Conservation (phyloP, 2,329 filamentous ascomycete species). For the Diaporthe sp. region DNA sequence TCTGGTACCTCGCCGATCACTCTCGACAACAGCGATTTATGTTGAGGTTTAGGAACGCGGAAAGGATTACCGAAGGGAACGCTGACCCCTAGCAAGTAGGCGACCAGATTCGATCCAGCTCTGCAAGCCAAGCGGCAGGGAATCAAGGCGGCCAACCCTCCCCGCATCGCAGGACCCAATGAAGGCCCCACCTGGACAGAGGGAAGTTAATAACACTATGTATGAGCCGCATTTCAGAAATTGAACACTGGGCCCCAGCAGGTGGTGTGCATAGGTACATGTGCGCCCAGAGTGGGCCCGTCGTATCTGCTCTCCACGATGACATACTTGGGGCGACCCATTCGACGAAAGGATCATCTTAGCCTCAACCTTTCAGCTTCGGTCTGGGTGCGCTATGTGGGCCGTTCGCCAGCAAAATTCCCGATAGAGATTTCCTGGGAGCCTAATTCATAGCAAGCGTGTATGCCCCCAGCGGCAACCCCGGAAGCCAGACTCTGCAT, state of each 20-base stretch:
- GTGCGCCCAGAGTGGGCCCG: neutral
- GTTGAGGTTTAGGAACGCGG: neutral
- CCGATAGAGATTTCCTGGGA: neutral
- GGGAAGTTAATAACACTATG: neutral
- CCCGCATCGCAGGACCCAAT: slow-evolving; percentile 12
- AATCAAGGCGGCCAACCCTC: slow-evolving; percentile 1
- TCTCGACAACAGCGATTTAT: neutral
- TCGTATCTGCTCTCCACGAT: neutral
- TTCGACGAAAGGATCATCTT: neutral
- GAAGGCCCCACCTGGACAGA: neutral
- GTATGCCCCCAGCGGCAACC: neutral
- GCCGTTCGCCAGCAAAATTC: neutral
- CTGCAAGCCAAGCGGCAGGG: slow-evolving; percentile 19
- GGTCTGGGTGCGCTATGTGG: neutral
- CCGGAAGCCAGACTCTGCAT: neutral
- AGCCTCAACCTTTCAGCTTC: slow-evolving; percentile 1
- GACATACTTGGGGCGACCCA: neutral
- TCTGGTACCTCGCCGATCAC: neutral
- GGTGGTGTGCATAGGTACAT: neutral
- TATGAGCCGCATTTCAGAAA: slow-evolving; percentile 7
- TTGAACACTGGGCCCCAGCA: neutral
- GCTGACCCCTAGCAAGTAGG: neutral
- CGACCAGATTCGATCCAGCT: slow-evolving; percentile 16
- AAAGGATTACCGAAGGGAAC: slow-evolving; percentile 1
- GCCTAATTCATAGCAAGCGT: neutral